Conservation (phyloP, 805 yeast genomes). For the Ogataea ramenticola region DNA sequence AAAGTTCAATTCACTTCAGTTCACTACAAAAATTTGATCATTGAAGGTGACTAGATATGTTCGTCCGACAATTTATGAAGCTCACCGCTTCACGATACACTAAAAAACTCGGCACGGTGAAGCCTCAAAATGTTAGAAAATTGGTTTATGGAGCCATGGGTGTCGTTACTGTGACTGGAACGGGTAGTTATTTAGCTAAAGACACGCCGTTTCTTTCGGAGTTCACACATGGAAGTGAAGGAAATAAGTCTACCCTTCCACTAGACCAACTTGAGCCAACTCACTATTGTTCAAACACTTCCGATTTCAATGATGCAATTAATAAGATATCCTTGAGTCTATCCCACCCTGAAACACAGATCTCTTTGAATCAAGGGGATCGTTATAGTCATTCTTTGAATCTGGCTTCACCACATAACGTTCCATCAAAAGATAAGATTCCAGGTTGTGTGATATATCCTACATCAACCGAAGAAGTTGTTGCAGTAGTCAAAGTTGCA, state of each 20-base stretch:
- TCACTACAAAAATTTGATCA: no score
- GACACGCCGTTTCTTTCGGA: no score
- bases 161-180: no score
- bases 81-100: background rate
- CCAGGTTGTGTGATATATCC: constrained; percentile 32
- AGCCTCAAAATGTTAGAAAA: background rate
- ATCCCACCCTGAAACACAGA: background rate
- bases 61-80: background rate
- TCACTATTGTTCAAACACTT: background rate
- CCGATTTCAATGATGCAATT: constrained; percentile 1
- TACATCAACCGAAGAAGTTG: constrained; percentile 29
- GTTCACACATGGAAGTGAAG: no score
- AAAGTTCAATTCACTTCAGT: no score
- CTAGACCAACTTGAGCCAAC: background rate
- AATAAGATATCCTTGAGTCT: background rate
- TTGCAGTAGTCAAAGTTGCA: constrained; percentile 26
- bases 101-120: background rate
- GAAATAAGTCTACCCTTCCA: background rate
- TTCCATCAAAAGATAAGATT: constrained; percentile 24
- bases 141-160: background rate
- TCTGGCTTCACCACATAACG: constrained; percentile 26
- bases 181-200: no score
- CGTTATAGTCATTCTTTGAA: constrained; percentile 13
- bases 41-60: no score
- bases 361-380: background rate